phyloP scores from a whole-genome alignment of 768 basidiomycete species.

The Cantharellus cinnabarinus region DNA sequence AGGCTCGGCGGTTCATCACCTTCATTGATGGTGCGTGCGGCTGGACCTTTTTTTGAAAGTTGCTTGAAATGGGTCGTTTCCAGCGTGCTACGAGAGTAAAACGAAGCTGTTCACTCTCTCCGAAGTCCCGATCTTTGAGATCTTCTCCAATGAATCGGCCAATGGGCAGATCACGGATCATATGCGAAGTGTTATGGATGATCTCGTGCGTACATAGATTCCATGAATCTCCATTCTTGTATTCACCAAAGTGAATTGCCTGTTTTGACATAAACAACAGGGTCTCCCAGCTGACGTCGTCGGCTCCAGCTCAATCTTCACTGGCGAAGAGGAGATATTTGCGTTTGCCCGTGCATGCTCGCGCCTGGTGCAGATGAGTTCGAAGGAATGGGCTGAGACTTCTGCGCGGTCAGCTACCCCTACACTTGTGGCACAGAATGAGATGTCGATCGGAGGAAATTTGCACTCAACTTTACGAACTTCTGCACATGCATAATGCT shows the following conservation, averaged over 20 bases:
- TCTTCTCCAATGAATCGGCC: constrained; percentile 59
- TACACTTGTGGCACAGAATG: no score
- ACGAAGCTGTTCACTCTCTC: constrained; percentile 85
- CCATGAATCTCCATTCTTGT: not conserved
- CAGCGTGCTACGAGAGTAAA: constrained; percentile 87
- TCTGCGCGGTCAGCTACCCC: no score
- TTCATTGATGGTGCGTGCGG: constrained; percentile 67
- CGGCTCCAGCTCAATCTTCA: constrained; percentile 75
- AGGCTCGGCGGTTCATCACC: constrained; percentile 91
- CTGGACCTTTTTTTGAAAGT: not conserved
- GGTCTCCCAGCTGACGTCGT: constrained; percentile 60
- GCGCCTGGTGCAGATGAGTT: constrained; percentile 74
- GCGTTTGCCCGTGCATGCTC: constrained; percentile 91
- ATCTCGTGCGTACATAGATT: constrained; percentile 37
- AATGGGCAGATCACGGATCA: constrained; percentile 44
- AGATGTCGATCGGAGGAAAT: no score
- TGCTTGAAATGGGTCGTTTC: not conserved
- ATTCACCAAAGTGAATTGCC: not conserved
- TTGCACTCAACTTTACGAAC: no score
- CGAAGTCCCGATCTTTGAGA: constrained; percentile 74
- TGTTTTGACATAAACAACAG: constrained; percentile 19
- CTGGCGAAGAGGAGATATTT: constrained; percentile 91
- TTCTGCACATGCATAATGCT: no score
- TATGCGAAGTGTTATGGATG: constrained; percentile 88
- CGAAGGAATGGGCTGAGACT: constrained; percentile 57